A percentile compares a stretch with the other conserved stretches of the same genome.
Conservation (phyloP, 148 eudicot species). For the Agrostemma githago region DNA sequence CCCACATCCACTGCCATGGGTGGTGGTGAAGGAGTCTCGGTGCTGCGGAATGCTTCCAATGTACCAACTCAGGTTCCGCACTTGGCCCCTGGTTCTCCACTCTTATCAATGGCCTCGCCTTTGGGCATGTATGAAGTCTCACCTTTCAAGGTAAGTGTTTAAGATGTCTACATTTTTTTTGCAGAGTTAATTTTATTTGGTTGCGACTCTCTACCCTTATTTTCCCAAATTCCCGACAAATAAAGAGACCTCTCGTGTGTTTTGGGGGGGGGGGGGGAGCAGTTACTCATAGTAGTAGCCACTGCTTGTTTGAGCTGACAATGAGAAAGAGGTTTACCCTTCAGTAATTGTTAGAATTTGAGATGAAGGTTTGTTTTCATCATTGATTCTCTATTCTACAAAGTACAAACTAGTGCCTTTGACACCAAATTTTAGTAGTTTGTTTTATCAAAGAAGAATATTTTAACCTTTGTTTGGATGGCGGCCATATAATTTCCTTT, state of each 20-base stretch:
- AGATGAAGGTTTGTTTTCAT: too few species aligned
- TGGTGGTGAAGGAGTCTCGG: constrained; percentile 45
- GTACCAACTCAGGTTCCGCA: constrained; percentile 56
- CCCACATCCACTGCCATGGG: constrained; percentile 41
- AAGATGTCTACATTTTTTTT: constrained; percentile 1
- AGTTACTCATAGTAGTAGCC: too few species aligned
- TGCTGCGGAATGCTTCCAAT: constrained; percentile 48
- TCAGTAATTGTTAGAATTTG: too few species aligned
- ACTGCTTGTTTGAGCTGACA: too few species aligned
- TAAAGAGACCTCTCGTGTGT: background rate
- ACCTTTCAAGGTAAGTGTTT: constrained; percentile 70
- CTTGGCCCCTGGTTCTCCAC: constrained; percentile 73
- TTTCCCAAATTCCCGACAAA: background rate
- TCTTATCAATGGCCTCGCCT: constrained; percentile 74
- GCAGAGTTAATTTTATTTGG: too few species aligned
- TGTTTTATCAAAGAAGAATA: background rate
- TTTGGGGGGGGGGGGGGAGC: too few species aligned
- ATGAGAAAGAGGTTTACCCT: too few species aligned
- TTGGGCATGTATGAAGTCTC: constrained; percentile 81
- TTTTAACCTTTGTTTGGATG: background rate
- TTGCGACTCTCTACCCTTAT: background rate
- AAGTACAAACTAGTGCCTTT: too few species aligned
- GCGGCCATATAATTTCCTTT: too few species aligned
- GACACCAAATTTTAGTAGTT: background rate
- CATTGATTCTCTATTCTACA: too few species aligned